phyloP scores from a whole-genome alignment of 495 filamentous ascomycete genomes.

The Paragyromitra xinjiangensis region DNA sequence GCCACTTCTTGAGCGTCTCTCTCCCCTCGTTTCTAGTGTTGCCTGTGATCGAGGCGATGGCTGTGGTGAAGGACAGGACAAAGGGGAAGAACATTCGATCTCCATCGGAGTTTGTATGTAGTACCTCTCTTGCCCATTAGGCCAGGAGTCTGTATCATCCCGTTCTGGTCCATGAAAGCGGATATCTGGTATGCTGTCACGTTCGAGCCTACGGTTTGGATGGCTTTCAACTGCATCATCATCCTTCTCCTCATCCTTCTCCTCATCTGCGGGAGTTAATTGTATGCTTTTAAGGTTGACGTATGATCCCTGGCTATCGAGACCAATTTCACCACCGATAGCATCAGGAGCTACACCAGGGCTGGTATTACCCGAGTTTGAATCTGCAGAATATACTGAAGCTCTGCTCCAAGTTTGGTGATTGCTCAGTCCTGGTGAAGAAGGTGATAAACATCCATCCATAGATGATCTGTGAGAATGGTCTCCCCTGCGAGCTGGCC shows the following conservation, averaged over 20 bases:
- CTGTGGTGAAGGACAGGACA: neutral
- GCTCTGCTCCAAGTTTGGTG: neutral
- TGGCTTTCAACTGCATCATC: neutral
- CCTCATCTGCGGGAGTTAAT: conserved; percentile 17
- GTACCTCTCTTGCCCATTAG: neutral
- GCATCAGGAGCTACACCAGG: neutral
- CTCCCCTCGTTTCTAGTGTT: neutral
- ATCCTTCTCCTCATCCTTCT: conserved; percentile 17
- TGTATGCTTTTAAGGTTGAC: conserved; percentile 36
- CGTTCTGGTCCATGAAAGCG: conserved; percentile 23
- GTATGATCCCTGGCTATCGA: neutral
- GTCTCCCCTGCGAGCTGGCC: neutral
- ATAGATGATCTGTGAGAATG: conserved; percentile 36
- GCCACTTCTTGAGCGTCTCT: conserved; percentile 16
- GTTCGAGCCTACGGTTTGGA: neutral
- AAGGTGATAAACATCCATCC: conserved; percentile 17
- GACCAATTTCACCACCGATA: neutral
- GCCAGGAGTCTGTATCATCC: conserved; percentile 5
- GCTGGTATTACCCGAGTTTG: conserved; percentile 6
- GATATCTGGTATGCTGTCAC: conserved; percentile 27
- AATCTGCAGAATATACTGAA: conserved; percentile 4
- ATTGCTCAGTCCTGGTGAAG: conserved; percentile 3
- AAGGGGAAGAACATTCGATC: conserved; percentile 6
- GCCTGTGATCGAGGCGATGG: neutral
- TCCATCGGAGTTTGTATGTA: conserved; percentile 11